Conservation (phyloP, 169 alveolate species). For the Cryptosporidium felis region DNA sequence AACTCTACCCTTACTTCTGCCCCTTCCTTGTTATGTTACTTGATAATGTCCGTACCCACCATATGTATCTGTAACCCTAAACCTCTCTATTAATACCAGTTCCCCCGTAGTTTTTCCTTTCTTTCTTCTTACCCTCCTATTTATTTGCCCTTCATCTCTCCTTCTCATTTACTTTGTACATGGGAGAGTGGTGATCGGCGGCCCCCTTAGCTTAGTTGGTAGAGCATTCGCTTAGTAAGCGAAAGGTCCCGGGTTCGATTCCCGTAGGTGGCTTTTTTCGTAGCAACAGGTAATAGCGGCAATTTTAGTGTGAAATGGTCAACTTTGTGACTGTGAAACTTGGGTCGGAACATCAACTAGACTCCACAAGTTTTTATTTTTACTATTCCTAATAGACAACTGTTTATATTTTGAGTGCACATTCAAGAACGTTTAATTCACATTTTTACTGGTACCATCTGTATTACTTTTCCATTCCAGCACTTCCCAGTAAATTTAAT, state of each 20-base stretch:
- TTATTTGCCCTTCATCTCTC: background rate
- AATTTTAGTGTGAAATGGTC: too few species aligned
- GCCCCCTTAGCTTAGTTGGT: slow-evolving; percentile 87
- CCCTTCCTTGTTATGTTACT: background rate
- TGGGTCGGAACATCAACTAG: too few species aligned
- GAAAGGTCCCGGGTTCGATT: slow-evolving; percentile 88
- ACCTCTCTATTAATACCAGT: background rate
- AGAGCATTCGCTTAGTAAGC: slow-evolving; percentile 88
- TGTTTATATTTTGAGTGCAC: too few species aligned
- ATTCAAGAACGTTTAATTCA: too few species aligned
- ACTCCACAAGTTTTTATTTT: too few species aligned
- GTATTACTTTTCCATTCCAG: too few species aligned
- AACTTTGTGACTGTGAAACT: too few species aligned
- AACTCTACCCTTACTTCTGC: background rate
- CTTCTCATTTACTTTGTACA: background rate
- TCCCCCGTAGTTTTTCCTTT: background rate
- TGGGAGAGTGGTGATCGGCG: background rate
- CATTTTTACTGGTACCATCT: too few species aligned
- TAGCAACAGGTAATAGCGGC: too few species aligned
- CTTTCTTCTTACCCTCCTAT: background rate
- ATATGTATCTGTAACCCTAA: too few species aligned
- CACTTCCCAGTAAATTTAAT: too few species aligned
- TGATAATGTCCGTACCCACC: background rate
- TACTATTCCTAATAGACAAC: too few species aligned
- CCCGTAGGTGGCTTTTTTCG: slow-evolving; percentile 84